phyloP scores from a whole-genome alignment of 2,329 filamentous ascomycete genomes.

The Talaromyces sp. region DNA sequence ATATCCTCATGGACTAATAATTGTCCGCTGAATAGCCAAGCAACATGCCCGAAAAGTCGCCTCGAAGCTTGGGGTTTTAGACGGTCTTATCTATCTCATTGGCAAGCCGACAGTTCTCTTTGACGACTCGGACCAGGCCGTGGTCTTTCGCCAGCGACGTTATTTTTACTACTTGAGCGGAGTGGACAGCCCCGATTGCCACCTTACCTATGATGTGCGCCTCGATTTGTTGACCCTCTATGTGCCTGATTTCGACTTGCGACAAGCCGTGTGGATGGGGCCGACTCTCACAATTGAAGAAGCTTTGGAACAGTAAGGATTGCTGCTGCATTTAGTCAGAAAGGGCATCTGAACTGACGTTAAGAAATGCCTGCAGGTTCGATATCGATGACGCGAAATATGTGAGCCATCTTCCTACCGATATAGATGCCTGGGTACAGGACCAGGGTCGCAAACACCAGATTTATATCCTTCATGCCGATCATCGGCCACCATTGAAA shows the following conservation, averaged over 20 bases:
- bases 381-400: slow-evolving; percentile 63
- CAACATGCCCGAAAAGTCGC: slow-evolving; percentile 45
- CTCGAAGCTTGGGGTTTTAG: slow-evolving; percentile 32
- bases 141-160: slow-evolving; percentile 52
- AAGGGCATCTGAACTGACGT: neutral
- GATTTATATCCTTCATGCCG: slow-evolving; percentile 33
- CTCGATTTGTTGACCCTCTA: slow-evolving; percentile 63
- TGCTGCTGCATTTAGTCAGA: neutral
- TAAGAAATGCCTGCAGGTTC: neutral
- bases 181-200: slow-evolving; percentile 48
- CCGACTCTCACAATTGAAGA: slow-evolving; percentile 45
- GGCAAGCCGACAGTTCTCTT: slow-evolving; percentile 46
- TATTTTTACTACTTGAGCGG: slow-evolving; percentile 59
- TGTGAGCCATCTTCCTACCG: slow-evolving; percentile 41
- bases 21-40: slow-evolving; percentile 35
- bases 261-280: slow-evolving; percentile 37
- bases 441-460: slow-evolving; percentile 19
- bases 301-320: slow-evolving; percentile 44
- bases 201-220: slow-evolving; percentile 52
- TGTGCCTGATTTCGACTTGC: slow-evolving; percentile 63
- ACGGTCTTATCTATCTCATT: slow-evolving; percentile 52
- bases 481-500: slow-evolving; percentile 24
- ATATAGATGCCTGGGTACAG: slow-evolving; percentile 40
- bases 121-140: slow-evolving; percentile 55
- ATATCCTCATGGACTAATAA: neutral